phyloP scores from a whole-genome alignment of 768 basidiomycete genomes.

The Lentinus brumalis region DNA sequence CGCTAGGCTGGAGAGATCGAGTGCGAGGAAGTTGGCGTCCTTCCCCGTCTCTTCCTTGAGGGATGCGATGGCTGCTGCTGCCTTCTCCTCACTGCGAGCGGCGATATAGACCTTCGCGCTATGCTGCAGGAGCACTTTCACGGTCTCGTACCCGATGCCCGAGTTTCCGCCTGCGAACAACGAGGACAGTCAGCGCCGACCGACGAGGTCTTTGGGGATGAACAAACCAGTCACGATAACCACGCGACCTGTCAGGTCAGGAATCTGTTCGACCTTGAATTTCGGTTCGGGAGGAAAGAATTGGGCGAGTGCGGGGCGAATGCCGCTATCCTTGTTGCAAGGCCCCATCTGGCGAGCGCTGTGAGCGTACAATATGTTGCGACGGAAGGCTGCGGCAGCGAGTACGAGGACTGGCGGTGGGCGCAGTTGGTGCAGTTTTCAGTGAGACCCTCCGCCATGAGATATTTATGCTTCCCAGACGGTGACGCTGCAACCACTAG shows the following conservation, averaged over 20 bases:
- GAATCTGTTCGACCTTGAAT: conserved; percentile 42
- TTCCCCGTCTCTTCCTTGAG: conserved; percentile 51
- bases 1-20: conserved; percentile 44
- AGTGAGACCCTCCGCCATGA: no score
- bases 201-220: not conserved
- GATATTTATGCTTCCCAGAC: no score
- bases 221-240: conserved; percentile 38
- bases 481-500: no score
- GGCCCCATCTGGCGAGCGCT: no score
- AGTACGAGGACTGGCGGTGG: no score
- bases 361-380: no score
- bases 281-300: conserved; percentile 39
- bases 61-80: conserved; percentile 51
- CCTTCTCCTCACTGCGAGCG: conserved; percentile 46
- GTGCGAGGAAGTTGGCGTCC: conserved; percentile 43
- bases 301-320: conserved; percentile 41
- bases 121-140: conserved; percentile 48
- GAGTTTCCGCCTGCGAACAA: conserved; percentile 30
- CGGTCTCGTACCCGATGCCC: conserved; percentile 63
- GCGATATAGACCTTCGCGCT: conserved; percentile 72
- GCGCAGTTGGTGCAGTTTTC: no score
- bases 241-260: conserved; percentile 43
- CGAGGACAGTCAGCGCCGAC: not conserved
- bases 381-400: no score
- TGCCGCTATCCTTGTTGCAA: conserved; percentile 20